Evolutionary conservation across 2,329 filamentous ascomycete genomes (phyloP), one percentile per base, ranked within the genome.

Genomic region (Pseudogymnoascus sp.): DNA sequence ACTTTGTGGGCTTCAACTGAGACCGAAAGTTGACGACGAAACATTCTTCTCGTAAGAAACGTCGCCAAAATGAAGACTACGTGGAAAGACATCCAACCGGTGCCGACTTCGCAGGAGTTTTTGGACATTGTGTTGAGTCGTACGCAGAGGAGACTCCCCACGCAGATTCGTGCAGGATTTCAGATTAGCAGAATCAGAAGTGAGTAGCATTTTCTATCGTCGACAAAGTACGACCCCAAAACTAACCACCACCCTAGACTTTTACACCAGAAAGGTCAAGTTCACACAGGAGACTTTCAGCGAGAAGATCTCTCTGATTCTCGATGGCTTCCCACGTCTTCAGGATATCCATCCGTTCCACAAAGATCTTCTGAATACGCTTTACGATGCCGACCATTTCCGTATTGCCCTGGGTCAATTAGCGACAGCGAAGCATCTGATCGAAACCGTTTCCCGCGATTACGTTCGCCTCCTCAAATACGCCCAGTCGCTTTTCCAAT

Each of bases 351-450:
- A 97, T 75, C 92, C 93, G 61, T 97, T 97, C 81, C 92, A 89
- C 85, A 84, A 79, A 79, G 78, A 81, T 71, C 80, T 95, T 72
- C 88, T 99, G 79, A 97, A 99, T 80, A 97, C 94, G 19, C 88
- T 99, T 52, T 99, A 97, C 81, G 93, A 97, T 85, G 91, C 91
- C 75, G 93, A 99, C 81, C 92, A 96, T 75, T 97, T 97, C 81
- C 87, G 90, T 71, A 97, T 99, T 71, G 94, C 95, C 36, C 88
- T 99, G 36, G 95, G 94, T 64, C 94, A 97, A 77, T 81, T 99
- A 52, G 95, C 92, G 45, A 97, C 94, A 4, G 94, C 94, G 60
- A 97, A 97, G 80, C 90, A 95, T 72, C 80, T 97, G 67, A 95
- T 99, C 62, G 94, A 99, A 82, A 95, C 92, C 62, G 94, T 99